These are phyloP conservation scores for Vigna angularis DNA, from an alignment of 306 rosid species.

Conservation along the genomic window DNA sequence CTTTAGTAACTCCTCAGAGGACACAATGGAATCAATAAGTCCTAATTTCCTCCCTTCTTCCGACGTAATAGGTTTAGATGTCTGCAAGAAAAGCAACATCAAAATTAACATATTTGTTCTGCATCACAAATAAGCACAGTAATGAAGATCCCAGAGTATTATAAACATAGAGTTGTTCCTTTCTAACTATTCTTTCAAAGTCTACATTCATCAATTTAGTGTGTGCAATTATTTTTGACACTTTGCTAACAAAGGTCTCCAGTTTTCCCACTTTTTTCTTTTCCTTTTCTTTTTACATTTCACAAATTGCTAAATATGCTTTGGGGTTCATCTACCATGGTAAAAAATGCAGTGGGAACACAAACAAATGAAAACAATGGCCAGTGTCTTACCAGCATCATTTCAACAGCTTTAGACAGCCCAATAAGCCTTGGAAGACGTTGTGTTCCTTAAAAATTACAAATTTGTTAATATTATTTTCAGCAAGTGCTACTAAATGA, in stretches of 20 bases:
- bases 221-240: not conserved
- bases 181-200: constrained; percentile 10
- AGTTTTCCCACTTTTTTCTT: constrained; percentile 24
- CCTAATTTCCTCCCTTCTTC: constrained; percentile 97
- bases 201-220: constrained; percentile 6
- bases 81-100: constrained; percentile 53
- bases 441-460: constrained; percentile 77
- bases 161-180: constrained; percentile 2
- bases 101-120: not conserved
- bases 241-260: not conserved
- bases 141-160: not conserved
- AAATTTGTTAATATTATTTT: constrained; percentile 39
- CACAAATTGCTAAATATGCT: constrained; percentile 1
- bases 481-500: constrained; percentile 18
- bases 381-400: constrained; percentile 80
- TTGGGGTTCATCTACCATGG: constrained; percentile 5
- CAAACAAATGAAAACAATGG: constrained; percentile 5
- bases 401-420: constrained; percentile 79
- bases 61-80: constrained; percentile 78
- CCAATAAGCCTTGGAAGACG: constrained; percentile 98
- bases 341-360: constrained; percentile 27
- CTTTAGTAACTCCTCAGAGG: constrained; percentile 79
- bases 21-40: constrained; percentile 80
- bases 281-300: constrained; percentile 10
- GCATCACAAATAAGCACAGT: not conserved